These are phyloP conservation scores for Entonaema liquescens DNA, from an alignment of 495 filamentous ascomycete genomes.

Conservation along the genomic window DNA sequence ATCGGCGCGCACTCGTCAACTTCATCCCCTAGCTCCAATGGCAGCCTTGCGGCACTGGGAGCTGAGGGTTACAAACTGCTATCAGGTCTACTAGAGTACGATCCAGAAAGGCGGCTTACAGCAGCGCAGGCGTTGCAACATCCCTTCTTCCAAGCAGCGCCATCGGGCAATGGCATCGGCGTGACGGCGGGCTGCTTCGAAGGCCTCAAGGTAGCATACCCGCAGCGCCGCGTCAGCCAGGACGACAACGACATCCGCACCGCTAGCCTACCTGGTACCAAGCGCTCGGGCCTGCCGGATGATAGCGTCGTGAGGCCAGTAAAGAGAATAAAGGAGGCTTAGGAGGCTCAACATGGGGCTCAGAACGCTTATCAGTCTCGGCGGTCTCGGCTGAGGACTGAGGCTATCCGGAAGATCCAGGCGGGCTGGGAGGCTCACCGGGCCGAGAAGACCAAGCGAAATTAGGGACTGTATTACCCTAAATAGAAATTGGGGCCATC, in stretches of 20 bases:
- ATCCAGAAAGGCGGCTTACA: constrained; percentile 87
- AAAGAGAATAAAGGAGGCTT: constrained; percentile 74
- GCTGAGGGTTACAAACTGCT: constrained; percentile 83
- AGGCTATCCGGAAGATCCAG: not conserved
- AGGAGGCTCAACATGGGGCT: too few relatives aligned
- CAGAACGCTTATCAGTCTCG: too few relatives aligned
- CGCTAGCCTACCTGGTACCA: constrained; percentile 88
- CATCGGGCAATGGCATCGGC: constrained; percentile 34
- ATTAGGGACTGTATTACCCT: not conserved
- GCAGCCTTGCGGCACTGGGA: constrained; percentile 66
- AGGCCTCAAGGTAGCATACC: constrained; percentile 85
- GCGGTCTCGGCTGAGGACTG: not conserved
- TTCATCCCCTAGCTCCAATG: constrained; percentile 43
- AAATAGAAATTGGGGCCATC: not conserved
- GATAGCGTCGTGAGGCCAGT: constrained; percentile 73
- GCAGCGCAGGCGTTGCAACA: constrained; percentile 87
- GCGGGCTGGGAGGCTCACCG: not conserved
- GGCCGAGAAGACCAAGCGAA: not conserved
- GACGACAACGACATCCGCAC: constrained; percentile 94
- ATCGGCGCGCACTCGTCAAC: constrained; percentile 59
- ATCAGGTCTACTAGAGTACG: constrained; percentile 84
- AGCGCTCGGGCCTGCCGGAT: constrained; percentile 86
- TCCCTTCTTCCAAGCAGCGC: constrained; percentile 74
- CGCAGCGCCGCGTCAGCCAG: constrained; percentile 85
- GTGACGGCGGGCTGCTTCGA: constrained; percentile 84